Conservation (phyloP, 495 filamentous ascomycete species). For the Aspergillus sclerotiicarbonarius region DNA sequence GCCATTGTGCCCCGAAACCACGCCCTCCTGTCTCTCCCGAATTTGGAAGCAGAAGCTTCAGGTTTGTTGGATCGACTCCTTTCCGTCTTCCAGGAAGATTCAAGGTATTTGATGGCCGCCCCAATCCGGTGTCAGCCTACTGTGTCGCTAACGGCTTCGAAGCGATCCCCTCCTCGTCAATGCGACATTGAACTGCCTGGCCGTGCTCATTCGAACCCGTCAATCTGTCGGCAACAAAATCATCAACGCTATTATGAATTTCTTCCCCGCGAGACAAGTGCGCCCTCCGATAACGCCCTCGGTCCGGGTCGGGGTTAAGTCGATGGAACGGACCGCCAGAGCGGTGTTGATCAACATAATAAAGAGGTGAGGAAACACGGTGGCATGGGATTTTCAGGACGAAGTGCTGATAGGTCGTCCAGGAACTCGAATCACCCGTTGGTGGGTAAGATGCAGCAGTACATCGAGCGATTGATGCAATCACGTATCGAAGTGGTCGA, state of each 20-base stretch:
- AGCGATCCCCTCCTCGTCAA: constrained; percentile 90
- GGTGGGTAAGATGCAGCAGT: constrained; percentile 70
- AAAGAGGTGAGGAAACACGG: constrained; percentile 56
- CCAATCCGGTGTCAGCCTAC: background rate
- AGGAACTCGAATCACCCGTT: constrained; percentile 72
- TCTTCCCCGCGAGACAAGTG: constrained; percentile 81
- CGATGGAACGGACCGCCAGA: constrained; percentile 89
- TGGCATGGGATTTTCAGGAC: background rate
- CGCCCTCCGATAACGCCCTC: constrained; percentile 74
- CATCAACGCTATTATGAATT: constrained; percentile 77
- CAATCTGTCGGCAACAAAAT: constrained; percentile 82
- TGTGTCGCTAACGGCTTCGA: background rate
- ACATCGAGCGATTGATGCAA: constrained; percentile 75
- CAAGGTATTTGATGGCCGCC: constrained; percentile 53
- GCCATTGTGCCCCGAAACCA: constrained; percentile 82
- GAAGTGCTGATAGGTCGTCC: constrained; percentile 13
- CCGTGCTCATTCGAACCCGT: constrained; percentile 74
- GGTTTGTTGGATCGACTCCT: constrained; percentile 88
- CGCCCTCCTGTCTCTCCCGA: constrained; percentile 67
- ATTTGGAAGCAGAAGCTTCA: constrained; percentile 85
- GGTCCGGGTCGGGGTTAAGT: constrained; percentile 77
- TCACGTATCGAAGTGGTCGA: constrained; percentile 73
- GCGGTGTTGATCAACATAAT: constrained; percentile 76
- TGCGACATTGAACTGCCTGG: constrained; percentile 85
- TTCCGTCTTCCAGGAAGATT: constrained; percentile 80